Conservation (phyloP, 2,329 filamentous ascomycete species). For the Epichloe glyceriae region DNA sequence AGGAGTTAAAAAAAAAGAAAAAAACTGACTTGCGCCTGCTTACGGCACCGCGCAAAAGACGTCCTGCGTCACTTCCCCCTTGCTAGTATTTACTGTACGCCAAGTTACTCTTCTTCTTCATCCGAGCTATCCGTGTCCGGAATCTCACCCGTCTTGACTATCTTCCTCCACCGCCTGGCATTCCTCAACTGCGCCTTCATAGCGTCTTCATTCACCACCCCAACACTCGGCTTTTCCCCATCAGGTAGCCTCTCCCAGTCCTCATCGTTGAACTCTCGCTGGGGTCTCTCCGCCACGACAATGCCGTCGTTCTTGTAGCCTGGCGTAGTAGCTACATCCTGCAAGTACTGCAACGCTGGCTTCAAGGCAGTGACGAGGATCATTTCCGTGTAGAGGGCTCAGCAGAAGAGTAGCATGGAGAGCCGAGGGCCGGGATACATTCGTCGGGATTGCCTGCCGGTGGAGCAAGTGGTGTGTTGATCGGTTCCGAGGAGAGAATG, state of each 20-base stretch:
- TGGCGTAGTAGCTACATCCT: constrained; percentile 33
- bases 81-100: neutral
- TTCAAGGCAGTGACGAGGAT: constrained; percentile 44
- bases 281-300: constrained; percentile 14
- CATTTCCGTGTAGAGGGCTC: constrained; percentile 44
- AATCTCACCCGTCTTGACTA: constrained; percentile 9
- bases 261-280: constrained; percentile 13
- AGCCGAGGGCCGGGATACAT: constrained; percentile 37
- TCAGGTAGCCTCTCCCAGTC: constrained; percentile 20
- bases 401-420: constrained; percentile 57
- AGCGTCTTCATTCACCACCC: constrained; percentile 7
- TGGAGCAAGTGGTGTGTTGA: constrained; percentile 40
- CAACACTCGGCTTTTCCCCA: constrained; percentile 17
- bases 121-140: constrained; percentile 1
- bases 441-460: constrained; percentile 33
- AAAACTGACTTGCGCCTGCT: no score
- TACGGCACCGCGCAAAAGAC: no score
- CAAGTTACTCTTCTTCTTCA: neutral
- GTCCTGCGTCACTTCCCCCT: neutral
- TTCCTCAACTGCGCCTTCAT: constrained; percentile 15
- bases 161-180: constrained; percentile 15
- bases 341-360: constrained; percentile 47
- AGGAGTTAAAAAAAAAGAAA: neutral
- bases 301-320: constrained; percentile 29
- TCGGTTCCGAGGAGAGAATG: constrained; percentile 35